Percentiles rank a stretch among this genome's conserved stretches.
Conservation (phyloP, 2,329 filamentous ascomycete genomes). For the Neonectria ditissima region DNA sequence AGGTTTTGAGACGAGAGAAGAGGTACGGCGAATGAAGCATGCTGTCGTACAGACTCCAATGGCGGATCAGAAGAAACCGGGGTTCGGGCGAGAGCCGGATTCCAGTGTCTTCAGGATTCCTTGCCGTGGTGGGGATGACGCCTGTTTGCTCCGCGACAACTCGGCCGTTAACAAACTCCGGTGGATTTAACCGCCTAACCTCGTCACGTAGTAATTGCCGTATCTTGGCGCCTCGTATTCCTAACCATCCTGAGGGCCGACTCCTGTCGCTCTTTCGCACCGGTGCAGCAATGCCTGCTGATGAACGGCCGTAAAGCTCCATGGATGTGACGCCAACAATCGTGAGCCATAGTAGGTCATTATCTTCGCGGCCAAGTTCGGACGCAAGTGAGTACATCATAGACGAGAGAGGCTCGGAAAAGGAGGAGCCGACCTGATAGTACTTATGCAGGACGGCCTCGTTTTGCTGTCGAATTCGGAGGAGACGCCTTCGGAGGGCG, state of each 20-base stretch:
- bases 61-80: constrained; percentile 89
- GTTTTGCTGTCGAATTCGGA: constrained; percentile 81
- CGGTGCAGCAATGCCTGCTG: constrained; percentile 78
- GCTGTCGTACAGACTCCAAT: constrained; percentile 98
- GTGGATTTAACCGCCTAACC: constrained; percentile 91
- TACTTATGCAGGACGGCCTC: constrained; percentile 82
- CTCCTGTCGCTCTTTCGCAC: constrained; percentile 67
- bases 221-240: constrained; percentile 83
- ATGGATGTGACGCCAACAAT: constrained; percentile 96
- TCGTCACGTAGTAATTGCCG: constrained; percentile 91
- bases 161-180: constrained; percentile 72
- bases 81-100: constrained; percentile 95
- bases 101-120: constrained; percentile 89
- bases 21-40: constrained; percentile 98
- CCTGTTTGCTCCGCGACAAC: constrained; percentile 75
- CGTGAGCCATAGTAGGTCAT: constrained; percentile 93
- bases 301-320: constrained; percentile 89
- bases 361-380: constrained; percentile 95
- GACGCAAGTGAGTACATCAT: constrained; percentile 95
- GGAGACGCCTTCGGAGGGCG: constrained; percentile 76
- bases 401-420: constrained; percentile 94
- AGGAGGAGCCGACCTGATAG: constrained; percentile 88
- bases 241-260: constrained; percentile 79
- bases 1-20: constrained; percentile 90
- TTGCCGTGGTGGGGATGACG: constrained; percentile 89